A percentile compares a stretch with the other conserved stretches of the same genome.
phyloP scores from a whole-genome alignment of 1,139 yeast species.

The Blastobotrys arbuscula region DNA sequence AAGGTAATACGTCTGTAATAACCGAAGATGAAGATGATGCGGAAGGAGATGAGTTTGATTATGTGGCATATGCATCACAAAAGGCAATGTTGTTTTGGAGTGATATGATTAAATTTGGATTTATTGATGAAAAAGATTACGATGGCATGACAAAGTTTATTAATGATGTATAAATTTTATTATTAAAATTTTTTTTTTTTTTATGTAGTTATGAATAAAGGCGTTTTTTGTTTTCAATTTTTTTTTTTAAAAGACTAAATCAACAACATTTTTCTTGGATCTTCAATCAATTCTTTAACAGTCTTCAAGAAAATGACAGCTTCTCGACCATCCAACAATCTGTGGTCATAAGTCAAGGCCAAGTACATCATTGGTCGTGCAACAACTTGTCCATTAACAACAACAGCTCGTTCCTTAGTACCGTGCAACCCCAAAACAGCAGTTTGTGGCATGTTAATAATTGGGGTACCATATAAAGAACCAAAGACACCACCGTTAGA shows the following conservation, averaged over 20 bases:
- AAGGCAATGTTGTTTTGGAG: conserved; percentile 70
- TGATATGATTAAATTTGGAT: conserved; percentile 61
- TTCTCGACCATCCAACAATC: conserved; percentile 98
- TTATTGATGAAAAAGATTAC: conserved; percentile 35
- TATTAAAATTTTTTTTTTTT: not conserved
- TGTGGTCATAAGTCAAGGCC: conserved; percentile 97
- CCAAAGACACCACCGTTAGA: conserved; percentile 99
- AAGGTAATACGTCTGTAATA: not conserved
- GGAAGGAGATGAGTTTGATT: conserved; percentile 72
- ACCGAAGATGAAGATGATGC: conserved; percentile 30
- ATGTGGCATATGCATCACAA: conserved; percentile 67
- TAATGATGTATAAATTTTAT: not conserved
- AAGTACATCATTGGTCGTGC: conserved; percentile 99
- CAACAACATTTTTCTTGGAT: conserved; percentile 97
- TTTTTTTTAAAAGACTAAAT: conserved; percentile 31
- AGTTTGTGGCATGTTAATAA: conserved; percentile 96
- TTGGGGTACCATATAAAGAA: conserved; percentile 96
- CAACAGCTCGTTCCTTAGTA: conserved; percentile 95
- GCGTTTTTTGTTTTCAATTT: not conserved
- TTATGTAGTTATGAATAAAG: too few relatives aligned
- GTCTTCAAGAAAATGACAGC: conserved; percentile 97
- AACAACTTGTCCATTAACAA: conserved; percentile 91
- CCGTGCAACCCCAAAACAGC: conserved; percentile 98
- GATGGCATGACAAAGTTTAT: conserved; percentile 18
- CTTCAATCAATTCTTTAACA: conserved; percentile 94